Evolutionary conservation across 257 asterid genomes (phyloP).

Genomic region (Forsythia viridissima): DNA sequence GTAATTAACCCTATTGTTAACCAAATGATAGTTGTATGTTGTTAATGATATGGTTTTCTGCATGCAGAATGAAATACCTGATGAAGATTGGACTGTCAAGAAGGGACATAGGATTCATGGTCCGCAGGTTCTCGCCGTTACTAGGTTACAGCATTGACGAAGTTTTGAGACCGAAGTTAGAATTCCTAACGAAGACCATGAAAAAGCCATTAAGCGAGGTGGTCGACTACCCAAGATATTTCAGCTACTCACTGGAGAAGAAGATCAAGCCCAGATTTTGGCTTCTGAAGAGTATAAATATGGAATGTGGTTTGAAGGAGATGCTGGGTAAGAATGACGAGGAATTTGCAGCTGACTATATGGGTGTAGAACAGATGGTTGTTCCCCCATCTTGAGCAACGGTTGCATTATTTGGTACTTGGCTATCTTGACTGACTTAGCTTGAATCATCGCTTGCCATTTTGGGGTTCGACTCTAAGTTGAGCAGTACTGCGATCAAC

Average conservation of each 20-base stretch:
- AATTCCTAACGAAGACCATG: slow-evolving; percentile 72
- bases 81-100: slow-evolving; percentile 62
- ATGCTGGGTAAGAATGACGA: slow-evolving; percentile 91
- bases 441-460: background rate
- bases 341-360: slow-evolving; percentile 68
- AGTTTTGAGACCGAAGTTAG: slow-evolving; percentile 77
- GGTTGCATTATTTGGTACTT: background rate
- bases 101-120: slow-evolving; percentile 72
- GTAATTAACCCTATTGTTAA: no score
- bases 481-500: background rate
- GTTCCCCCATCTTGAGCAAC: slow-evolving; percentile 42
- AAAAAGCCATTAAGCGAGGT: slow-evolving; percentile 61
- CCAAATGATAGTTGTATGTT: background rate
- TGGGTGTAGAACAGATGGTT: slow-evolving; percentile 45
- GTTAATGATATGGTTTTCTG: background rate
- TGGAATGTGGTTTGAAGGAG: slow-evolving; percentile 61
- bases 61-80: slow-evolving; percentile 63
- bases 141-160: slow-evolving; percentile 83
- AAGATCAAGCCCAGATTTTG: slow-evolving; percentile 86
- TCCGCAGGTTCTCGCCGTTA: slow-evolving; percentile 76
- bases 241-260: slow-evolving; percentile 95
- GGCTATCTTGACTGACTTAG: background rate
- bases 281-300: slow-evolving; percentile 61
- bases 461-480: background rate
- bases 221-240: slow-evolving; percentile 88